Percentiles rank a stretch among this genome's conserved stretches.
Conservation (phyloP, 2,329 filamentous ascomycete species). For the Claviceps sp. region DNA sequence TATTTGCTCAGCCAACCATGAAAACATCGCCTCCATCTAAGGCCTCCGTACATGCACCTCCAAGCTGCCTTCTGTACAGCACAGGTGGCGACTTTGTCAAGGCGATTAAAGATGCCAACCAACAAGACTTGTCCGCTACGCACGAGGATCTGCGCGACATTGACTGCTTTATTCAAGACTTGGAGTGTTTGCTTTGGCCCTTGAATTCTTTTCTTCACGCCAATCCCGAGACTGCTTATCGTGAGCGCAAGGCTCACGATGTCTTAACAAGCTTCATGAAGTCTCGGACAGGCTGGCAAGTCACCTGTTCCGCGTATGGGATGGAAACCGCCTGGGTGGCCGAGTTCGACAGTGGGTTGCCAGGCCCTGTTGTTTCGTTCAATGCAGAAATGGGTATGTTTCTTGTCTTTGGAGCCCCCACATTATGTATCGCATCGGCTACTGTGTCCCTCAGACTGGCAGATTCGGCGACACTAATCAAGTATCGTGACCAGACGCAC, state of each 20-base stretch:
- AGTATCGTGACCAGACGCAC: conserved; percentile 21
- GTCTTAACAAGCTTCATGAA: conserved; percentile 24
- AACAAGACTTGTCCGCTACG: background rate
- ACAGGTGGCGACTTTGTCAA: background rate
- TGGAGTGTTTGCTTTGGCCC: conserved; percentile 15
- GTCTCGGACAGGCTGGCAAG: conserved; percentile 21
- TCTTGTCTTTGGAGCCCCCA: background rate
- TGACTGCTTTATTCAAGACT: conserved; percentile 8
- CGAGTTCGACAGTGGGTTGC: conserved; percentile 21
- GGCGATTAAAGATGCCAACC: too few relatives aligned
- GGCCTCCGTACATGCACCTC: too few relatives aligned
- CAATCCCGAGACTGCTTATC: conserved; percentile 27
- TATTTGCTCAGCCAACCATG: background rate
- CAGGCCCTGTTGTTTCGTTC: conserved; percentile 26
- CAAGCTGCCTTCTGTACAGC: background rate
- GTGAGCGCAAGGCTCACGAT: conserved; percentile 28
- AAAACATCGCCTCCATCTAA: background rate
- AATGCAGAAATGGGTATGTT: conserved; percentile 23
- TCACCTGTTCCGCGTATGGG: conserved; percentile 26
- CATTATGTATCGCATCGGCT: too few relatives aligned
- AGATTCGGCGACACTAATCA: background rate
- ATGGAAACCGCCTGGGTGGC: conserved; percentile 32
- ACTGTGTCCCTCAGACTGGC: background rate
- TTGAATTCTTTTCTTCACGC: conserved; percentile 29
- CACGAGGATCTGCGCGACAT: conserved; percentile 27